phyloP scores from a whole-genome alignment of 129 eudicot species.

The Kitagawia praeruptora region DNA sequence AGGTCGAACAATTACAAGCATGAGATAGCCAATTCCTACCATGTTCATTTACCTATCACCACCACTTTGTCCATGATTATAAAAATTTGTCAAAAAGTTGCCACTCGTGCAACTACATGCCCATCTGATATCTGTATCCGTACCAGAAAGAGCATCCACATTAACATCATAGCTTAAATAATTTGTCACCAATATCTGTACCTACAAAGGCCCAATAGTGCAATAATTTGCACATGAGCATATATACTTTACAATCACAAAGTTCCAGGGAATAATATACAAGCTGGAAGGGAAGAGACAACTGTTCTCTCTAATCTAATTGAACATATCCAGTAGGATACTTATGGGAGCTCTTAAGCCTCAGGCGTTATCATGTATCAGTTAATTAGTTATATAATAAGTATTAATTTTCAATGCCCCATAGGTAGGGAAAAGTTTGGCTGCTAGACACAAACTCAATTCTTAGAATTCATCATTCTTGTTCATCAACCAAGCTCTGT shows the following conservation, averaged over 20 bases:
- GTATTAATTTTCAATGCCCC: background rate
- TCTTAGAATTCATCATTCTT: background rate
- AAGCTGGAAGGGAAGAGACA: slow-evolving; percentile 12
- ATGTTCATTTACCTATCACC: slow-evolving; percentile 11
- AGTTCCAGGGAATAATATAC: slow-evolving; percentile 2
- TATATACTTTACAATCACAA: slow-evolving; percentile 5
- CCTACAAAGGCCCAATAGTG: slow-evolving; percentile 16
- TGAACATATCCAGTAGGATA: background rate
- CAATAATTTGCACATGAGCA: slow-evolving; percentile 15
- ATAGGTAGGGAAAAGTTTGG: background rate
- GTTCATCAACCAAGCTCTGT: background rate
- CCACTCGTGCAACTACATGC: slow-evolving; percentile 15
- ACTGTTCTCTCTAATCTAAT: slow-evolving; percentile 1
- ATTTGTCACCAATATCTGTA: slow-evolving; percentile 14
- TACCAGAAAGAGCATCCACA: slow-evolving; percentile 19
- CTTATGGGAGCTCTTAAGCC: background rate
- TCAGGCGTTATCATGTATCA: background rate
- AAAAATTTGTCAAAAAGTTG: slow-evolving; percentile 16
- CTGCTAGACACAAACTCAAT: background rate
- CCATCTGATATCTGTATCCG: slow-evolving; percentile 14
- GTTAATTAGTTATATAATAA: background rate
- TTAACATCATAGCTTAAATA: slow-evolving; percentile 13
- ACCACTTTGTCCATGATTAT: slow-evolving; percentile 11
- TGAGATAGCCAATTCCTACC: slow-evolving; percentile 16
- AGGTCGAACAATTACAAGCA: slow-evolving; percentile 14